phyloP scores from a whole-genome alignment of 108 stramenopile genomes.

The Stephanodiscus minutulus region DNA sequence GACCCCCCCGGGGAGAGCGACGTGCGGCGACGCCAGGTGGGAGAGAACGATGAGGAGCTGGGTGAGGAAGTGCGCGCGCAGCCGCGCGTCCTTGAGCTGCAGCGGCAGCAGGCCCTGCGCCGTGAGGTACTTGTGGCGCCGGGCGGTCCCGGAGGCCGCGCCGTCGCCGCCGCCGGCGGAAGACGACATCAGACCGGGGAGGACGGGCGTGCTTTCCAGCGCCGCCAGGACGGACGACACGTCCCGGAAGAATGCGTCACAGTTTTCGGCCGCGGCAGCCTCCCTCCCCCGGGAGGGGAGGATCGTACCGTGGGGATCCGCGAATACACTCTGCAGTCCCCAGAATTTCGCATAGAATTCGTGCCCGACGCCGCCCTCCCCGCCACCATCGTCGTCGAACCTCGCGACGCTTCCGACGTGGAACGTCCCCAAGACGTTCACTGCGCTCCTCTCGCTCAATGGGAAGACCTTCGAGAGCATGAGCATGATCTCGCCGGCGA shows the following conservation, averaged over 20 bases:
- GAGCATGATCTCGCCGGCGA: constrained; percentile 69
- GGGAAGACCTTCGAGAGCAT: constrained; percentile 63
- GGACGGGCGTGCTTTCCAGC: constrained; percentile 56
- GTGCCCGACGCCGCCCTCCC: constrained; percentile 30
- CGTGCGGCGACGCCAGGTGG: constrained; percentile 55
- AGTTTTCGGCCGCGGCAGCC: constrained; percentile 11
- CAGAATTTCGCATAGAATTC: constrained; percentile 77
- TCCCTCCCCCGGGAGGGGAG: constrained; percentile 14
- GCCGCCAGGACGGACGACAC: constrained; percentile 55
- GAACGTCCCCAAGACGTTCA: constrained; percentile 76
- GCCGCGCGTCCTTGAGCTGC: constrained; percentile 63
- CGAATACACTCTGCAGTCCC: constrained; percentile 77
- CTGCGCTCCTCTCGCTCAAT: constrained; percentile 71
- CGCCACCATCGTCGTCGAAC: not conserved
- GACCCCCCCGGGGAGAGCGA: constrained; percentile 32
- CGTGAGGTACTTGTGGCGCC: constrained; percentile 66
- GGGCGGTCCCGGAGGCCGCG: not conserved
- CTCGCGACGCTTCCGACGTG: constrained; percentile 34
- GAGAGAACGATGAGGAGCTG: constrained; percentile 72
- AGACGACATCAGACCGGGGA: not conserved
- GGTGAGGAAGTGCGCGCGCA: constrained; percentile 63
- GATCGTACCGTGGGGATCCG: constrained; percentile 60
- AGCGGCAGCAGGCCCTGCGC: constrained; percentile 57
- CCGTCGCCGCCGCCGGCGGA: not conserved
- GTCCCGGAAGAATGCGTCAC: constrained; percentile 56